These are phyloP conservation scores for Phyllosticta citriasiana DNA, from an alignment of 2,329 filamentous ascomycete species.

Conservation along the genomic window DNA sequence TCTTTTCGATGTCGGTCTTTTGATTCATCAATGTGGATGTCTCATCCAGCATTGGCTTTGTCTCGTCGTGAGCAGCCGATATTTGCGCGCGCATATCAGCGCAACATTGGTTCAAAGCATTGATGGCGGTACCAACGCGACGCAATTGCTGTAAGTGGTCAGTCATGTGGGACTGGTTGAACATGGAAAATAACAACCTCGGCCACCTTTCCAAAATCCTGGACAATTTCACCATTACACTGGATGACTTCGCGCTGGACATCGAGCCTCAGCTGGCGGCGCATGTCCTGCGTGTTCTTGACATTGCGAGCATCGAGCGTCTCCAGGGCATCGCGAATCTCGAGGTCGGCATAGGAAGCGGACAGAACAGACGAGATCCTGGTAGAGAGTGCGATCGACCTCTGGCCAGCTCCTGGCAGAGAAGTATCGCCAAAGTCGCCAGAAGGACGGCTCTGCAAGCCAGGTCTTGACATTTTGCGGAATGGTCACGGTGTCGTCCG, in stretches of 20 bases:
- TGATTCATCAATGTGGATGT: constrained; percentile 63
- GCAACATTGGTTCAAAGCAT: constrained; percentile 69
- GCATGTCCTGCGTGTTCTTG: constrained; percentile 64
- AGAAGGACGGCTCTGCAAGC: constrained; percentile 2
- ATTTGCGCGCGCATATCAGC: constrained; percentile 72
- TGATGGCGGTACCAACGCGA: constrained; percentile 70
- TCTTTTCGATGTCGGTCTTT: constrained; percentile 64
- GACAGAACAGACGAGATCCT: constrained; percentile 81
- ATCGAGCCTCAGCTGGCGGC: constrained; percentile 69
- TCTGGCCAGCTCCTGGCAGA: not conserved
- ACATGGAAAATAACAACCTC: constrained; percentile 46
- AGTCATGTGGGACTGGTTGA: constrained; percentile 13
- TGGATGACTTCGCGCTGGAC: constrained; percentile 88
- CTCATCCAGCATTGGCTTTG: constrained; percentile 65
- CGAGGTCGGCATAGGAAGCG: constrained; percentile 82
- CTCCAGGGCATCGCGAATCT: constrained; percentile 75
- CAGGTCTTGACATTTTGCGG: constrained; percentile 5
- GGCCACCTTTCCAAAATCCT: constrained; percentile 80
- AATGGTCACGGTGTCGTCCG: not conserved
- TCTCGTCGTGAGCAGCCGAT: constrained; percentile 62
- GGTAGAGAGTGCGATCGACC: constrained; percentile 59
- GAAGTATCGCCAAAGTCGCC: constrained; percentile 6
- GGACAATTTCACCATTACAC: constrained; percentile 80
- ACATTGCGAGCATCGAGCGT: constrained; percentile 65
- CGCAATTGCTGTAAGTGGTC: constrained; percentile 60